Evolutionary conservation across 768 basidiomycete species (phyloP), one percentile per base, ranked within the genome.

Genomic region (Kwoniella shandongensis): DNA sequence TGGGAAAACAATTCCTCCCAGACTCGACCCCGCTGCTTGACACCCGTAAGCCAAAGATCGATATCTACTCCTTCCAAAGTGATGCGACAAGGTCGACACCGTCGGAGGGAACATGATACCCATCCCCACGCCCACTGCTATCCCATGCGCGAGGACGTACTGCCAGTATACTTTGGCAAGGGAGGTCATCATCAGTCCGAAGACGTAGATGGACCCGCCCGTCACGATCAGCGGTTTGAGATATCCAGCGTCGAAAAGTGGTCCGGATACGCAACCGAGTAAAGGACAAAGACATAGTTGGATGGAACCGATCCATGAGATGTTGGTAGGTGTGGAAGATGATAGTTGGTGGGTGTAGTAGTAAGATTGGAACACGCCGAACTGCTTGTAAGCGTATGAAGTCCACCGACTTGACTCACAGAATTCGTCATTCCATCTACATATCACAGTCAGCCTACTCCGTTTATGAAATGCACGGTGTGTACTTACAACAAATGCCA

Each of bases 1-100:
- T 0, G 88, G 88, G 39, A 88, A 80, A 0, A 87, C 50, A 0
- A 84, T 84, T 7, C 88, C 87, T 3, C 88, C 88, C 0, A 87
- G 46, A 0, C 85, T 86, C 0, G 85, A 83, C 0, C 88, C 87
- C 11, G 84, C 78, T 0, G 88, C 85, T 32, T 60, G 61, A 44
- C 44, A 47, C 11, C 61, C 64, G 50, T 61, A 69, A 17, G 63
- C 62, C 32, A 69, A 25, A 29, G 58, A 58, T 27, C 62, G n/a
- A 46, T 58, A 63, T 30, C 41, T 40, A 36, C 54, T 63, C 36
- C 32, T 49, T 20, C 54, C 61, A 50, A 69, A 72, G 55, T 68
- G 67, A 54, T 72, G 69, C 8, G 45, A 41, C 6, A 72, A 13
- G 3, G 67, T 68, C 22, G 62, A 57, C 11, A 72, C 59, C 25